Base-by-base conservation (phyloP, 495 filamentous ascomycete genomes). In the Tuber aestivum region DNA sequence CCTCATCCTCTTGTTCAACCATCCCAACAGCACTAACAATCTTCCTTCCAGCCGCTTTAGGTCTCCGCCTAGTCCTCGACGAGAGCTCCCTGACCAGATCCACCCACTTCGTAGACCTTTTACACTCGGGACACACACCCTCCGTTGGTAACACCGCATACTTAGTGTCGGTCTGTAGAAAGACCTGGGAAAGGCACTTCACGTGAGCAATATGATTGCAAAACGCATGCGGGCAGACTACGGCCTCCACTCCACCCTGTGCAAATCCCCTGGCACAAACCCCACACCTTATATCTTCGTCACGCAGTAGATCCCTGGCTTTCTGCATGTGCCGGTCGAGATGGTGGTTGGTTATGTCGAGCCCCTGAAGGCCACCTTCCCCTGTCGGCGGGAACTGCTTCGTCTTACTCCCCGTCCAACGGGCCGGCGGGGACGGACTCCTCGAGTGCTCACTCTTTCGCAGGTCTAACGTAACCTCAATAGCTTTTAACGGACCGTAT, bases 1-100 rank as follows among this genome's bases (percentile, higher is more conserved):
- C 71, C 12, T 81, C 78, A 40, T 83, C 79, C 38, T 76, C 80
- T 20, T 44, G 72, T 69, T 68, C 79, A 69, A 70, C 79, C 50
- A 68, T 75, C 18, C 72, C 65, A 20, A 35, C 27, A 4, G 56
- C 27, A 35, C 56, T 20, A 65, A 16, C 32, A 65, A 27, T 14
- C 41, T 79, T 78, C 65, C 76, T 79, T 70, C 41, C 76, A 38
- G 16, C 77, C 56, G 68, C 72, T 72, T 69, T 74, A 8, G 74
- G n/a, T 70, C 71, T 82, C 75, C 72, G 80, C 74, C 65, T 81
- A 72, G 76, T 84, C 74, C 81, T 71, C 32, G 97, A 83, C 70
- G 87, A 95, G 75, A 94, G 83, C 82, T 97, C 94, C 80, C 90
- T 94, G 83, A 94, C 92, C 79, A 97, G 87, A 70, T 92, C 86